Conservation (phyloP, 306 rosid species). For the Chamaecrista fasciculata region DNA sequence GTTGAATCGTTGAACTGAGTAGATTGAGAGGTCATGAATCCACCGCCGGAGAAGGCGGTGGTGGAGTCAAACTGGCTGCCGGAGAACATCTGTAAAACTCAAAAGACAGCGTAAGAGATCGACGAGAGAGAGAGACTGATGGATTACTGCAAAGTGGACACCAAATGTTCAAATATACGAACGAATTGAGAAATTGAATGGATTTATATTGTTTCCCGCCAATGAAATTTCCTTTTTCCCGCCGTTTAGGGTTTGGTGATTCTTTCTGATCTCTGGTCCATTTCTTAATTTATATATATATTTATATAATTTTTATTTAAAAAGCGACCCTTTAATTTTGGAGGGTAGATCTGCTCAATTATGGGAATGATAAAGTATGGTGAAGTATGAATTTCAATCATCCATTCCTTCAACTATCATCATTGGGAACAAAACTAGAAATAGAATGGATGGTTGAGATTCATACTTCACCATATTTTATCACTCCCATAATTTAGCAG, state of each 20-base stretch:
- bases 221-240: conserved; percentile 36
- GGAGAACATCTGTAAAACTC: conserved; percentile 63
- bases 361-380: no score
- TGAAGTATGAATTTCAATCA: no score
- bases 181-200: background rate
- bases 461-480: no score
- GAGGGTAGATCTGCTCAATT: no score
- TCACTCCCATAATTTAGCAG: no score
- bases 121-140: background rate
- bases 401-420: no score
- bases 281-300: background rate
- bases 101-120: conserved; percentile 12
- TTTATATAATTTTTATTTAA: no score
- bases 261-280: background rate
- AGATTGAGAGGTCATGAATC: conserved; percentile 59
- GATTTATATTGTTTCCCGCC: conserved; percentile 50
- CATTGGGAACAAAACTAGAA: no score
- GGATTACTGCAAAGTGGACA: background rate
- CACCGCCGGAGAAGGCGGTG: conserved; percentile 60
- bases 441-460: no score
- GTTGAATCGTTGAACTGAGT: conserved; percentile 55
- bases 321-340: no score
- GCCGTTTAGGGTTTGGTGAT: conserved; percentile 36
- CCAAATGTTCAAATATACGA: background rate
- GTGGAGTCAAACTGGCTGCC: conserved; percentile 62